These are phyloP conservation scores for Cladosporium sp. DNA, from an alignment of 2,329 filamentous ascomycete species.

Conservation along the genomic window DNA sequence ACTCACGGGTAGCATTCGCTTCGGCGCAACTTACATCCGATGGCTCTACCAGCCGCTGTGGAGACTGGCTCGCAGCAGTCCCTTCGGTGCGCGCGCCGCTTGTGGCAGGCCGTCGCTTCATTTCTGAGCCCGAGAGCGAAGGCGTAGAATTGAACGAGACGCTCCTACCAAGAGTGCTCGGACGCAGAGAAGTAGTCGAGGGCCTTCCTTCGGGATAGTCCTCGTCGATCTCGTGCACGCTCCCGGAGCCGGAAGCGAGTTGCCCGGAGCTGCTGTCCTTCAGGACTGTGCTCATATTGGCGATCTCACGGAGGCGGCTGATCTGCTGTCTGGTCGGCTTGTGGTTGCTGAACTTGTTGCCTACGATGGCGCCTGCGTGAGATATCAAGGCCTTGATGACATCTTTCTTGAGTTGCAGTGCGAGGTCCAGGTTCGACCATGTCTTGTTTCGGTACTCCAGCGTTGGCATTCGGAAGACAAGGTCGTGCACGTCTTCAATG, in stretches of 20 bases:
- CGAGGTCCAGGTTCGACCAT: slow-evolving; percentile 95
- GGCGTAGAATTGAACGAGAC: slow-evolving; percentile 20
- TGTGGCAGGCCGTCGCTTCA: slow-evolving; percentile 3
- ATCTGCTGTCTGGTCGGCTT: slow-evolving; percentile 74
- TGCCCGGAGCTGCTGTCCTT: slow-evolving; percentile 12
- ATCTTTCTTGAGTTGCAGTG: slow-evolving; percentile 86
- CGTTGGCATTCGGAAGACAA: slow-evolving; percentile 90
- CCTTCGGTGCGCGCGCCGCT: slow-evolving; percentile 3
- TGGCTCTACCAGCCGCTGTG: background rate
- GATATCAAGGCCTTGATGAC: slow-evolving; percentile 90
- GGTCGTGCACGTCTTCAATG: slow-evolving; percentile 92
- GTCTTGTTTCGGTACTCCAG: slow-evolving; percentile 98
- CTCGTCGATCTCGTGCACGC: slow-evolving; percentile 17
- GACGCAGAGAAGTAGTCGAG: slow-evolving; percentile 23
- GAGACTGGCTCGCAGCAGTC: background rate
- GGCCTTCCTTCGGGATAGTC: slow-evolving; percentile 22
- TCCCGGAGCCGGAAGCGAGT: slow-evolving; percentile 22
- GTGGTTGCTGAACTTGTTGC: slow-evolving; percentile 92
- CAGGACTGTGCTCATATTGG: slow-evolving; percentile 66
- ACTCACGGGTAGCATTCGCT: background rate
- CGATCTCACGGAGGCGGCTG: slow-evolving; percentile 72
- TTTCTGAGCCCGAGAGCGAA: slow-evolving; percentile 7
- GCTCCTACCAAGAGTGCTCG: slow-evolving; percentile 23
- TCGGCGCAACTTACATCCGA: background rate
- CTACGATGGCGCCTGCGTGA: slow-evolving; percentile 91